A percentile compares a stretch with the other conserved stretches of the same genome.
Conservation (phyloP, 78 protist species). For the Cavenderia fasciculata region DNA sequence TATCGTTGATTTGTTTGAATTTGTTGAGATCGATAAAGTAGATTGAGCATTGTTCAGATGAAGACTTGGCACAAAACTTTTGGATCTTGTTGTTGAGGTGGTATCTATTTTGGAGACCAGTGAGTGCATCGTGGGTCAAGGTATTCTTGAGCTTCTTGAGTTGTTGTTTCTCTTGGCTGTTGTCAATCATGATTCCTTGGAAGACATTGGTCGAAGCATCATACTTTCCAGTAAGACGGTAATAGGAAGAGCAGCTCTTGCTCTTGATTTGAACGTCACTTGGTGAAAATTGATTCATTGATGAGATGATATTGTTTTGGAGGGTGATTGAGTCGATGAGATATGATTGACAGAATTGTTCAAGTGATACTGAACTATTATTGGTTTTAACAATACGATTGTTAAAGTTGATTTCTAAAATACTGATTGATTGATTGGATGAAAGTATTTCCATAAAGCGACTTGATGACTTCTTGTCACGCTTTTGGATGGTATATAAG, state of each 20-base stretch:
- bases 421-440: no score
- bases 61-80: constrained; percentile 20
- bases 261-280: no score
- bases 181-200: constrained; percentile 12
- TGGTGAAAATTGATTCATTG: no score
- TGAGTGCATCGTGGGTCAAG: constrained; percentile 15
- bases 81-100: constrained; percentile 14
- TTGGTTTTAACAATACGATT: no score
- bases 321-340: no score
- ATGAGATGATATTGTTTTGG: no score
- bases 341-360: no score
- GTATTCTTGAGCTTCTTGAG: constrained; percentile 22
- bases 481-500: no score
- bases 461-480: no score
- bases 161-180: neutral
- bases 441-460: no score
- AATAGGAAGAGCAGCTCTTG: neutral
- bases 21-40: constrained; percentile 24
- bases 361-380: no score
- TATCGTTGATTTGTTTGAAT: constrained; percentile 33
- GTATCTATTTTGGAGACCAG: constrained; percentile 33
- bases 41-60: constrained; percentile 14
- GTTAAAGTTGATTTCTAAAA: no score
- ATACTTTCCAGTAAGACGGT: constrained; percentile 19
- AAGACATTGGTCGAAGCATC: neutral